A percentile compares a stretch with the other conserved stretches of the same genome.
These are phyloP conservation scores for Trichoderma sp. DNA, from an alignment of 2,329 filamentous ascomycete species.

Conservation along the genomic window DNA sequence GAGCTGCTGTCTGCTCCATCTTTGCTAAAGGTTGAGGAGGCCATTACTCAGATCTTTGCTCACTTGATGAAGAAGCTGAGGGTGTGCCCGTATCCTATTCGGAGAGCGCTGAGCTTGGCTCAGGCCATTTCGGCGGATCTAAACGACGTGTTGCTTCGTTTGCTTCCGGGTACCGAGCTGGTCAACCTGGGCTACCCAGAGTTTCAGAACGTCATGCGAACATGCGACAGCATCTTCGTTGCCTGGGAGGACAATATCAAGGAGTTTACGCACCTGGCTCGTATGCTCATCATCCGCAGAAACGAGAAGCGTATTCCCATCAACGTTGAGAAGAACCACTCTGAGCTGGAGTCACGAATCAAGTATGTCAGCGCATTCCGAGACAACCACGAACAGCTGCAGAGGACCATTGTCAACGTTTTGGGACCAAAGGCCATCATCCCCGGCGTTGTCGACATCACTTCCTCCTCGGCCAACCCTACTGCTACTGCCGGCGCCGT, in stretches of 20 bases:
- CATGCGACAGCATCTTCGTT: slow-evolving; percentile 80
- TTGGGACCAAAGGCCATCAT: slow-evolving; percentile 71
- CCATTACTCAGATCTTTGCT: slow-evolving; percentile 82
- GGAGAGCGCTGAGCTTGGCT: slow-evolving; percentile 86
- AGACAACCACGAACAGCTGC: slow-evolving; percentile 95
- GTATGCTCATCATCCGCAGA: slow-evolving; percentile 87
- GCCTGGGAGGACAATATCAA: slow-evolving; percentile 96
- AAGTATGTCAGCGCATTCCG: slow-evolving; percentile 94
- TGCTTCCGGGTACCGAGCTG: slow-evolving; percentile 81
- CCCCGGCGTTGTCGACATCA: slow-evolving; percentile 41
- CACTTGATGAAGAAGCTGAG: slow-evolving; percentile 98
- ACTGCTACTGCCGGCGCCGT: slow-evolving; percentile 52
- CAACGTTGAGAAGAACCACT: slow-evolving; percentile 87
- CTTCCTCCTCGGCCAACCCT: slow-evolving; percentile 48
- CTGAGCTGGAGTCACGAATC: slow-evolving; percentile 82
- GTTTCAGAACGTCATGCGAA: slow-evolving; percentile 81
- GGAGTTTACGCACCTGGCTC: slow-evolving; percentile 95
- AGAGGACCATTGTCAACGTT: slow-evolving; percentile 95
- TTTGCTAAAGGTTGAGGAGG: slow-evolving; percentile 82
- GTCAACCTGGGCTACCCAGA: slow-evolving; percentile 92
- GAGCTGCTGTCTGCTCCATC: slow-evolving; percentile 92
- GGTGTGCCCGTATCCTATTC: slow-evolving; percentile 92
- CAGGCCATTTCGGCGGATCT: slow-evolving; percentile 95
- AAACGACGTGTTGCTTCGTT: slow-evolving; percentile 77
- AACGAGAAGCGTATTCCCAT: slow-evolving; percentile 99